A percentile compares a stretch with the other conserved stretches of the same genome.
Conservation (phyloP, 441 rosid species). For the Croton setiger region DNA sequence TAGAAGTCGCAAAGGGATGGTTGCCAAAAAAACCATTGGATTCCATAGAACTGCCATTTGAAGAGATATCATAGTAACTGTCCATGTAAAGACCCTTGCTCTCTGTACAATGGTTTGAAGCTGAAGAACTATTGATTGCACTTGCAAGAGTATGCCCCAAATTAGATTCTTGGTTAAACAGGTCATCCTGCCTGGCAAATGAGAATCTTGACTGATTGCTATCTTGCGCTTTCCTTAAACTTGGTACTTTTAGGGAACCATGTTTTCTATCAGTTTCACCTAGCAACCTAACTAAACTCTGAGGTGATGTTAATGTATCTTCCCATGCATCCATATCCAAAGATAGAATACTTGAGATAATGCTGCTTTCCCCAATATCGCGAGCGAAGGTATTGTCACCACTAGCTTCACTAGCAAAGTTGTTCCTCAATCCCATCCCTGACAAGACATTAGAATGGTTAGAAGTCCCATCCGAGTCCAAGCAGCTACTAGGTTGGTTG, state of each 20-base stretch:
- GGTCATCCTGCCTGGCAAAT: slow-evolving; percentile 76
- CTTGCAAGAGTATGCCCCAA: slow-evolving; percentile 30
- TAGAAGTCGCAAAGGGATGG: slow-evolving; percentile 43
- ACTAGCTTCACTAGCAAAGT: slow-evolving; percentile 22
- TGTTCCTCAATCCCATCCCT: slow-evolving; percentile 24
- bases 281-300: slow-evolving; percentile 50
- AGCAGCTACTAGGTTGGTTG: slow-evolving; percentile 28
- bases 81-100: slow-evolving; percentile 35
- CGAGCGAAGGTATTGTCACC: slow-evolving; percentile 20
- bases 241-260: slow-evolving; percentile 38
- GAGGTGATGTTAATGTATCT: slow-evolving; percentile 59
- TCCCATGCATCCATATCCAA: slow-evolving; percentile 80
- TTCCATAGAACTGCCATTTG: slow-evolving; percentile 40
- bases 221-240: slow-evolving; percentile 50
- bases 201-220: slow-evolving; percentile 84
- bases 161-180: slow-evolving; percentile 35
- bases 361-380: slow-evolving; percentile 59
- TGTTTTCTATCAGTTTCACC: slow-evolving; percentile 48
- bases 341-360: slow-evolving; percentile 66
- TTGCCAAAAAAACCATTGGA: slow-evolving; percentile 31
- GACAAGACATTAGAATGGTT: slow-evolving; percentile 38
- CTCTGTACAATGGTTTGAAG: slow-evolving; percentile 31
- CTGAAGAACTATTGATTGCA: slow-evolving; percentile 24
- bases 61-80: slow-evolving; percentile 39
- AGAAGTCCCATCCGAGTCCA: slow-evolving; percentile 28